Evolutionary conservation across 352 stramenopile species (phyloP).

Genomic region (Phytophthora pisi): DNA sequence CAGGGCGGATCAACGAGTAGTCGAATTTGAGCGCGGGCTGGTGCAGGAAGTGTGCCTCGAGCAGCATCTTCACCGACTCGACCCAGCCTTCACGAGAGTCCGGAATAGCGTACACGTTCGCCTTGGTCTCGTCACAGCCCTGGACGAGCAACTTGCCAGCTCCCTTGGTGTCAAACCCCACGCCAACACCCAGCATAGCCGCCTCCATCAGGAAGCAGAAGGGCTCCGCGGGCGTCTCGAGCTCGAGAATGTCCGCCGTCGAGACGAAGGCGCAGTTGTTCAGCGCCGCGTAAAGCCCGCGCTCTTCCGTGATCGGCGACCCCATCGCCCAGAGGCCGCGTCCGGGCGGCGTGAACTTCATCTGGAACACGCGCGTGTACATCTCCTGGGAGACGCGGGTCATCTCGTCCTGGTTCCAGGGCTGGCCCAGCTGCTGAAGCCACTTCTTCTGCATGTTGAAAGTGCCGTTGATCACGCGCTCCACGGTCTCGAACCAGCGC

Average conservation of each 20-base stretch:
- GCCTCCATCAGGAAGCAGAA: slow-evolving; percentile 97
- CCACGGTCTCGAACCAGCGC: slow-evolving; percentile 91
- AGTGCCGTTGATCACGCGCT: slow-evolving; percentile 93
- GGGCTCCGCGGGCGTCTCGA: slow-evolving; percentile 67
- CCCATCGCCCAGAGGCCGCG: slow-evolving; percentile 95
- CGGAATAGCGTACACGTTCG: slow-evolving; percentile 42
- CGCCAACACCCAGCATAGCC: slow-evolving; percentile 93
- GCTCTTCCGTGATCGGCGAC: slow-evolving; percentile 88
- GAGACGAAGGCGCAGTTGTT: slow-evolving; percentile 96
- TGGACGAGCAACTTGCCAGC: slow-evolving; percentile 63
- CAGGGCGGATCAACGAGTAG: slow-evolving; percentile 83
- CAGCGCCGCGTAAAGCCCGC: slow-evolving; percentile 85
- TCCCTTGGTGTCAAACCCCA: slow-evolving; percentile 94
- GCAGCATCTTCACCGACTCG: slow-evolving; percentile 75
- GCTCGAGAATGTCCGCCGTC: slow-evolving; percentile 71
- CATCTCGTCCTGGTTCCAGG: slow-evolving; percentile 72
- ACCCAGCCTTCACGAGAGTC: slow-evolving; percentile 90
- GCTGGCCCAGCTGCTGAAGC: slow-evolving; percentile 49
- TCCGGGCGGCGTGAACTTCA: slow-evolving; percentile 95
- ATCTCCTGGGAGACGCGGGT: slow-evolving; percentile 84
- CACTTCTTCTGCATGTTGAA: slow-evolving; percentile 94
- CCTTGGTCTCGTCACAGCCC: slow-evolving; percentile 28
- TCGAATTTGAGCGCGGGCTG: slow-evolving; percentile 62
- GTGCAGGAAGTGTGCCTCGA: slow-evolving; percentile 87
- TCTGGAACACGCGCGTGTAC: slow-evolving; percentile 92